Base-by-base conservation (phyloP, 2,329 filamentous ascomycete species). In the Allantophomopsis cytisporea region DNA sequence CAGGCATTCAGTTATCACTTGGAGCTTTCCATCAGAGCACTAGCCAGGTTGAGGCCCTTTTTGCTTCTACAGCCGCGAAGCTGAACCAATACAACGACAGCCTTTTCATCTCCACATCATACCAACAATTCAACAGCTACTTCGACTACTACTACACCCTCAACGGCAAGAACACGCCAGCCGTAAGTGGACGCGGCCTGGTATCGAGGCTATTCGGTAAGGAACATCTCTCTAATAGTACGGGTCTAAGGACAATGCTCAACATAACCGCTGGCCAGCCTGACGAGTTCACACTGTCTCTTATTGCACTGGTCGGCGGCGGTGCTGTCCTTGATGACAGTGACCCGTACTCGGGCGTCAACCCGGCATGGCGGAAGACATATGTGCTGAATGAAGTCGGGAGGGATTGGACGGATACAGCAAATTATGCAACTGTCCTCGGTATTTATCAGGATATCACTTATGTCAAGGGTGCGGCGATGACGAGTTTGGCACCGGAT, bases 401-500 rank as follows among this genome's bases (percentile, higher is more conserved):
- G 11, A 44, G 41, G 4, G 44, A 35, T 10, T 44, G 39, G 37
- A 13, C 39, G 4, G 31, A 38, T 16, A 39, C 14, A 14, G 10
- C 47, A 6, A 45, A 46, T 16, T 14, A 30, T 11, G 50, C 43
- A 7, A 35, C 45, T 17, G 46, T 49, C 17, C 34, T 43, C 33
- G 42, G 38, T 5, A 43, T 52, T 14, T 43, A 45, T 28, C 44
- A 56, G 38, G 49, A 56, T 39, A 39, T 56, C 20, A 58, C 54
- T 2, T 51, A 43, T 28, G 45, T 52, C 38, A 55, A 55, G 43
- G 54, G 49, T 15, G 51, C 42, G 14, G 53, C 54, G 11, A 46
- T 58, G 6, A 55, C 58, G 40, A 49, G 46, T 3, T 44, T 65
- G 13, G 58, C 61, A 2, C 62, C 62, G 1, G 46, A 56, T 31